These are phyloP conservation scores for Cercospora zeina DNA, from an alignment of 2,329 filamentous ascomycete species.

Conservation along the genomic window DNA sequence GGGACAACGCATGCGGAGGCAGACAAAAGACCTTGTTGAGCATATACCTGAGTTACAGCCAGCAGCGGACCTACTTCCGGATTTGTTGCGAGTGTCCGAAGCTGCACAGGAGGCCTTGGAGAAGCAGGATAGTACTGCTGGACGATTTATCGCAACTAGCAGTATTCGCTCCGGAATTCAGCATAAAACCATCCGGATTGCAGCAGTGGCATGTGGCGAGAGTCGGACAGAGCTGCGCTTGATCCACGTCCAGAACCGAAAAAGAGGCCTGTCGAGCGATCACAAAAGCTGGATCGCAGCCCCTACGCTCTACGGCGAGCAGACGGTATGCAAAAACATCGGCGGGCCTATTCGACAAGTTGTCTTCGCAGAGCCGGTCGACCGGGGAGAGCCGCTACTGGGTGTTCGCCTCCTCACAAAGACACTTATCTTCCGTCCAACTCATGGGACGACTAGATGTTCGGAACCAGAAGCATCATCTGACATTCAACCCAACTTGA, in stretches of 20 bases:
- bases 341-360: slow-evolving; percentile 57
- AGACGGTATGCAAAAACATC: slow-evolving; percentile 57
- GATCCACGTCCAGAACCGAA: slow-evolving; percentile 52
- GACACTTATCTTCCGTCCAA: slow-evolving; percentile 52
- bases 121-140: slow-evolving; percentile 45
- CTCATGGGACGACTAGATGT: slow-evolving; percentile 34
- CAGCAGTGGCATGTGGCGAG: slow-evolving; percentile 51
- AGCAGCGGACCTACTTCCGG: slow-evolving; percentile 21
- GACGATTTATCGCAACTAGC: slow-evolving; percentile 58
- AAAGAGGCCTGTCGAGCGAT: slow-evolving; percentile 57
- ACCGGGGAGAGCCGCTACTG: slow-evolving; percentile 48
- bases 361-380: slow-evolving; percentile 50
- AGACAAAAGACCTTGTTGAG: slow-evolving; percentile 29
- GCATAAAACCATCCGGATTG: slow-evolving; percentile 39
- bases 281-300: slow-evolving; percentile 52
- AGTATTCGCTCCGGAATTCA: slow-evolving; percentile 50
- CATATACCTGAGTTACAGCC: slow-evolving; percentile 33
- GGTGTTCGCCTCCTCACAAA: slow-evolving; percentile 52
- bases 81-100: slow-evolving; percentile 36
- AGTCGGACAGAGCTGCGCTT: slow-evolving; percentile 61
- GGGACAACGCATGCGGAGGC: slow-evolving; percentile 13
- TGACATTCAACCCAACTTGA: slow-evolving; percentile 57
- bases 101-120: slow-evolving; percentile 37
- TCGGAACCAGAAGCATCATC: slow-evolving; percentile 43
- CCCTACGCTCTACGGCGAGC: slow-evolving; percentile 50